Evolutionary conservation across 2,329 filamentous ascomycete species (phyloP).

Genomic region (Plenodomus biglobosus): DNA sequence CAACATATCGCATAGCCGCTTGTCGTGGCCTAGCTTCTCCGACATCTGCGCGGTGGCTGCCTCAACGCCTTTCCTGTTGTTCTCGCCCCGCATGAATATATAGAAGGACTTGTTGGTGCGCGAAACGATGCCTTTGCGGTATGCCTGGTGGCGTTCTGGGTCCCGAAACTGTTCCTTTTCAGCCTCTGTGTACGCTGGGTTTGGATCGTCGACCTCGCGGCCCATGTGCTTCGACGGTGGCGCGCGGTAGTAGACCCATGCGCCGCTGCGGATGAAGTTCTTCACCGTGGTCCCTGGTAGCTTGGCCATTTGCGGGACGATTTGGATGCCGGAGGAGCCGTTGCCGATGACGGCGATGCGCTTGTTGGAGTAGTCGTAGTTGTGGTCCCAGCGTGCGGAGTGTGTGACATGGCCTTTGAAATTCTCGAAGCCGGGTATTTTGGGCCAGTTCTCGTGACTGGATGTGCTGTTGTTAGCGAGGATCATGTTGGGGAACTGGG

Average conservation of each 20-base stretch:
- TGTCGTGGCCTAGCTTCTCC: constrained; percentile 19
- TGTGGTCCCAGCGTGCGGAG: constrained; percentile 56
- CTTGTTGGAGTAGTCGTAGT: constrained; percentile 21
- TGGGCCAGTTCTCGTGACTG: constrained; percentile 44
- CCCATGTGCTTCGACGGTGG: constrained; percentile 25
- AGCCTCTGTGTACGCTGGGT: constrained; percentile 19
- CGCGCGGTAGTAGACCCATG: constrained; percentile 25
- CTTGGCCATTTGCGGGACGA: constrained; percentile 23
- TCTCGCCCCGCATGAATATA: constrained; percentile 23
- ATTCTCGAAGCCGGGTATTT: constrained; percentile 50
- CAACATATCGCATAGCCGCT: constrained; percentile 19
- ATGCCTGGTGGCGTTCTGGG: constrained; percentile 15
- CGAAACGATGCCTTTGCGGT: constrained; percentile 22
- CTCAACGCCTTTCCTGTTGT: constrained; percentile 20
- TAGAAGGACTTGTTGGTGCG: constrained; percentile 24
- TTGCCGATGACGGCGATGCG: constrained; percentile 26
- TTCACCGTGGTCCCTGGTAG: constrained; percentile 18
- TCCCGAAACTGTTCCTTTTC: constrained; percentile 22
- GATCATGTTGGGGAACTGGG: constrained; percentile 4
- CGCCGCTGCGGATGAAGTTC: constrained; percentile 24
- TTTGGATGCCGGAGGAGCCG: constrained; percentile 22
- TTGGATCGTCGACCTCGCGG: constrained; percentile 23
- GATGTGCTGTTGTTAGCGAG: constrained; percentile 1
- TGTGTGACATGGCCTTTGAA: constrained; percentile 57
- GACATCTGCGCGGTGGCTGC: constrained; percentile 18